phyloP scores from a whole-genome alignment of 441 rosid genomes.

The Hura crepitans region DNA sequence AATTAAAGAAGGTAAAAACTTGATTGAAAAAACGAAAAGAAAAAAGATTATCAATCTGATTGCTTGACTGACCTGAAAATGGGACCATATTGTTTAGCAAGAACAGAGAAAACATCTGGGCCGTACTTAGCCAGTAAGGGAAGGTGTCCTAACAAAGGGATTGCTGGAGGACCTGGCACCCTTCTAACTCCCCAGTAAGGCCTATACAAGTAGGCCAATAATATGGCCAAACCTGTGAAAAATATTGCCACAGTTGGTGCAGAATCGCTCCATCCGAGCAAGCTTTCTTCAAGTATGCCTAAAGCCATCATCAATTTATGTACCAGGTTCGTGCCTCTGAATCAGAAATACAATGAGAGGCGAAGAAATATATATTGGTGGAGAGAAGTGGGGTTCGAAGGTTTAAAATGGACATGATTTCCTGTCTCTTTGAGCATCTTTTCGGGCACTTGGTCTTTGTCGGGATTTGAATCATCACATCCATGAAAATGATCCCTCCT shows the following conservation, averaged over 20 bases:
- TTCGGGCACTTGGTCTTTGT: conserved; percentile 24
- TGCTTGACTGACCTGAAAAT: conserved; percentile 68
- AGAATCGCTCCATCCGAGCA: not conserved
- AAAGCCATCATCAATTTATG: not conserved
- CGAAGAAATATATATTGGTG: not conserved
- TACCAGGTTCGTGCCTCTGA: not conserved
- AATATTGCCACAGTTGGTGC: conserved; percentile 20
- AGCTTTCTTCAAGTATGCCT: not conserved
- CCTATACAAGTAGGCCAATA: conserved; percentile 51
- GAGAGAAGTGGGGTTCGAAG: not conserved
- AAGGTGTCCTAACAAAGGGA: conserved; percentile 83
- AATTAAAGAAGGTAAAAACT: not conserved
- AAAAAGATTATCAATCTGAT: no score
- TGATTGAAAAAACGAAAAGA: not conserved
- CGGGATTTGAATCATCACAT: conserved; percentile 22
- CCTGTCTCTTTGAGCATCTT: conserved; percentile 22
- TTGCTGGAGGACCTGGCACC: conserved; percentile 67
- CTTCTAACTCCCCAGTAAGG: conserved; percentile 82
- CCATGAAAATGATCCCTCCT: conserved; percentile 4
- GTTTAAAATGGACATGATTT: not conserved
- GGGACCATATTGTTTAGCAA: conserved; percentile 79
- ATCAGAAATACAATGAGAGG: not conserved
- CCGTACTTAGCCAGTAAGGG: conserved; percentile 85
- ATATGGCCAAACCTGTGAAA: conserved; percentile 35
- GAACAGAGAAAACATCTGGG: conserved; percentile 76